A percentile compares a stretch with the other conserved stretches of the same genome.
These are phyloP conservation scores for Blastomyces percursus DNA, from an alignment of 2,329 filamentous ascomycete species.

Conservation along the genomic window DNA sequence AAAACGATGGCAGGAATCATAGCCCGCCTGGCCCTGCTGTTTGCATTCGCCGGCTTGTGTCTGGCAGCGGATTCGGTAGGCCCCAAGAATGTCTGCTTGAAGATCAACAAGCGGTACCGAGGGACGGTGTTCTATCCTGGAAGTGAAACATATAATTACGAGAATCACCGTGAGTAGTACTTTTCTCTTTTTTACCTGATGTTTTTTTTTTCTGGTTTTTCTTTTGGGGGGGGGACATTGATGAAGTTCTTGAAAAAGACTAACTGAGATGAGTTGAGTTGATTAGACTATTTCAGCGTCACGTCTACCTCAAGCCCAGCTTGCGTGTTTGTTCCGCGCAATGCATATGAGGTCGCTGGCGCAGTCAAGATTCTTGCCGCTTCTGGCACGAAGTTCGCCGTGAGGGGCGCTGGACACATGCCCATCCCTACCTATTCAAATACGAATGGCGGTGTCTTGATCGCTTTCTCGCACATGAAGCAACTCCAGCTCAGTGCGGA, in stretches of 20 bases:
- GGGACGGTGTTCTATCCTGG: not conserved
- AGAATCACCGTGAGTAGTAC: not conserved
- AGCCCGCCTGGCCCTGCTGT: not conserved
- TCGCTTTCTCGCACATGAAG: slow-evolving; percentile 20
- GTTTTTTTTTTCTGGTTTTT: too few relatives aligned
- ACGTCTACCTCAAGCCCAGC: slow-evolving; percentile 12
- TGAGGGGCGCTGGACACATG: slow-evolving; percentile 5
- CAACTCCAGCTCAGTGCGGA: slow-evolving; percentile 19
- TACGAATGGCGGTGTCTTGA: slow-evolving; percentile 19
- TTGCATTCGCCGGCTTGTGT: not conserved
- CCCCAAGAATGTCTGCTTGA: not conserved
- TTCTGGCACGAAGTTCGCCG: slow-evolving; percentile 22
- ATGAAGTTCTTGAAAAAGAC: not conserved
- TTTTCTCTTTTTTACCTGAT: not conserved
- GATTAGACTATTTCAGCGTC: not conserved
- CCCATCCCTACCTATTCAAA: slow-evolving; percentile 3
- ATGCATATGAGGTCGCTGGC: slow-evolving; percentile 18
- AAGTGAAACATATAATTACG: not conserved
- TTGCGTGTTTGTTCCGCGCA: slow-evolving; percentile 24
- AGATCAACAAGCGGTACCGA: not conserved
- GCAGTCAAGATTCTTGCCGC: slow-evolving; percentile 17
- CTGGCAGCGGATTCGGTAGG: not conserved
- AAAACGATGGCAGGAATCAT: not conserved
- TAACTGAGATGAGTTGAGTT: not conserved
- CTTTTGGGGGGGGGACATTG: too few relatives aligned